Evolutionary conservation across 257 asterid species (phyloP).

Genomic region (Lycium ferocissimum): DNA sequence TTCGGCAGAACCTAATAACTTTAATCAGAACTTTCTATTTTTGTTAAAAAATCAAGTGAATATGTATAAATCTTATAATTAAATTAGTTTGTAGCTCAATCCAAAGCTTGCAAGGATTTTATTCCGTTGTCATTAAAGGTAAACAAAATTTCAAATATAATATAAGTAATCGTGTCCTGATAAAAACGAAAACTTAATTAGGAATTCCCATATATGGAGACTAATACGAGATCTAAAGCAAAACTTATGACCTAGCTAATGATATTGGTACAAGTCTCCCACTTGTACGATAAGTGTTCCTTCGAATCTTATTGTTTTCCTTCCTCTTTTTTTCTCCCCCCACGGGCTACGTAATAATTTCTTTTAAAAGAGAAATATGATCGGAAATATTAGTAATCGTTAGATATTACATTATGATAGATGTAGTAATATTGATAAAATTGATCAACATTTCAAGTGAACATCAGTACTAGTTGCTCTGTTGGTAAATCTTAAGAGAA

Average conservation of each 20-base stretch:
- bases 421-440: background rate
- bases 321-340: background rate
- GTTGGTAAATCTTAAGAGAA: background rate
- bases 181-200: no score
- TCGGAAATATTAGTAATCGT: background rate
- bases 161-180: no score
- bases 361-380: background rate
- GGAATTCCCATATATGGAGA: no score
- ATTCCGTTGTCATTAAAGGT: background rate
- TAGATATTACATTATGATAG: background rate
- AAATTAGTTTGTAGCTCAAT: background rate
- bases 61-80: background rate
- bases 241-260: no score
- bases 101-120: background rate
- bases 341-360: background rate
- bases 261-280: no score
- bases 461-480: background rate
- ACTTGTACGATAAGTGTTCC: background rate
- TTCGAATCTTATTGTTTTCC: background rate
- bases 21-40: background rate
- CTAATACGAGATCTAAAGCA: no score
- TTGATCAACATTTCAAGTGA: background rate
- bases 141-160: no score
- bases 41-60: background rate
- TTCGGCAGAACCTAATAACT: background rate